Base-by-base conservation (phyloP, 768 basidiomycete genomes). In the Kockovaella imperatae region DNA sequence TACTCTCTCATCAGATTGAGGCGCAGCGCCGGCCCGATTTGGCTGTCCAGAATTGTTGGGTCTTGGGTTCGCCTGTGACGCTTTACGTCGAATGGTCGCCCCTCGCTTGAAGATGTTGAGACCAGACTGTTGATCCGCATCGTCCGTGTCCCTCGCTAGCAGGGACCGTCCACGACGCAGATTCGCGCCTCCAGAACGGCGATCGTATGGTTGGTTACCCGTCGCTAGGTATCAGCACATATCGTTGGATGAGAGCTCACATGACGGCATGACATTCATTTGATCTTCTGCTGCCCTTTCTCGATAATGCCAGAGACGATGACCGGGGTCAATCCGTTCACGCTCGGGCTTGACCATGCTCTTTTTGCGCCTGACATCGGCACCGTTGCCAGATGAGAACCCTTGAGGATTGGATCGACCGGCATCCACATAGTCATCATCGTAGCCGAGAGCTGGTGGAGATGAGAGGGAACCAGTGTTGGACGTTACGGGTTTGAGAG, bases 281-380 rank as follows among this genome's bases (percentile, higher is more conserved):
- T 80, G 77, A 62, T 85, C 81, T 47, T 83, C 80, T 20, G 84
- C 83, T 17, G 87, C 87, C 72, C 86, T 89, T 49, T 77, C 81
- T 45, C 87, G 81, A 73, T 97, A 97, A 73, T 96, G 85, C 83
- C 84, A 97, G 62, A 90, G 83, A 42, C 89, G 79, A 75, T 96
- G 89, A 34, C 82, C 81, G 8, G 90, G 89, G 63, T 96, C 90
- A 59, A 96, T 87, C 77, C 91, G 88, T 75, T 95, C 91, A 49
- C 93, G 77, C 72, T 99, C 93, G 4, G 93, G 93, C 47, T 78
- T 76, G 45, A 96, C 86, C 15, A 99, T 77, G 67, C 83, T 86
- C 77, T 90, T 91, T 77, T 95, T 96, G 67, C 95, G 75, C 49
- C 76, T 56, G 45, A 75, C 64, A 52, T 73, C 69, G 10, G 67